phyloP scores from a whole-genome alignment of 2,329 filamentous ascomycete genomes.

The Tothia fuscella region DNA sequence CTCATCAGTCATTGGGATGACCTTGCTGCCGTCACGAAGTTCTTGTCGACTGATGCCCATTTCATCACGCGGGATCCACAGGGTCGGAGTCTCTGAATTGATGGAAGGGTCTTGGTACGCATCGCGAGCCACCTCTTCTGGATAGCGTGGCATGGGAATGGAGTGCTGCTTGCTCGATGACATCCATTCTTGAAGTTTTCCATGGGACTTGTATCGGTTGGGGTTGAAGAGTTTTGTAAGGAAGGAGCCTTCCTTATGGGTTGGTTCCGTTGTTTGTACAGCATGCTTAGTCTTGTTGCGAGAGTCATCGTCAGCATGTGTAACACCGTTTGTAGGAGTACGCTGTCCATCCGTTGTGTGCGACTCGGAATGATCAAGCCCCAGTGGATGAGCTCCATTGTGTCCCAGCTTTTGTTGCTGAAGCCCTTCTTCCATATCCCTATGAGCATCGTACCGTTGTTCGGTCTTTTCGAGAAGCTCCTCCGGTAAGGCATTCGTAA shows the following conservation, averaged over 20 bases:
- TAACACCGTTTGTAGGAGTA: not conserved
- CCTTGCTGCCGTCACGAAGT: conserved; percentile 28
- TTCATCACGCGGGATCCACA: conserved; percentile 35
- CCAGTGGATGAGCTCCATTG: not conserved
- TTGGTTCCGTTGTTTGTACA: too few relatives aligned
- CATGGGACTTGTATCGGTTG: conserved; percentile 1
- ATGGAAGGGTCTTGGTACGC: conserved; percentile 12
- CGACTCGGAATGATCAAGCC: too few relatives aligned
- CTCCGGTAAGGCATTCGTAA: conserved; percentile 21
- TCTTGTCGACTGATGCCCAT: conserved; percentile 32
- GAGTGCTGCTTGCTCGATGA: too few relatives aligned
- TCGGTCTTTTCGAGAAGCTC: conserved; percentile 17
- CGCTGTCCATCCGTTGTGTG: too few relatives aligned
- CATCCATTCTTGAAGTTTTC: not conserved
- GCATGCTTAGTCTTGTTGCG: too few relatives aligned
- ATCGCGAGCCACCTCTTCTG: conserved; percentile 12
- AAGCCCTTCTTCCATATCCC: not conserved
- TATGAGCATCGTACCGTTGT: too few relatives aligned
- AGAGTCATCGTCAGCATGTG: too few relatives aligned
- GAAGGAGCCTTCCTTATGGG: too few relatives aligned
- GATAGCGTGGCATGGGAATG: conserved; percentile 15
- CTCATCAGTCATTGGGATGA: conserved; percentile 32
- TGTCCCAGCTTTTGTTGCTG: not conserved
- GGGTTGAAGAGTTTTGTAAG: conserved; percentile 8
- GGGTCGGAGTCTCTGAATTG: conserved; percentile 26